Base-by-base conservation (phyloP, 768 basidiomycete species). In the Termitomyces sp. region DNA sequence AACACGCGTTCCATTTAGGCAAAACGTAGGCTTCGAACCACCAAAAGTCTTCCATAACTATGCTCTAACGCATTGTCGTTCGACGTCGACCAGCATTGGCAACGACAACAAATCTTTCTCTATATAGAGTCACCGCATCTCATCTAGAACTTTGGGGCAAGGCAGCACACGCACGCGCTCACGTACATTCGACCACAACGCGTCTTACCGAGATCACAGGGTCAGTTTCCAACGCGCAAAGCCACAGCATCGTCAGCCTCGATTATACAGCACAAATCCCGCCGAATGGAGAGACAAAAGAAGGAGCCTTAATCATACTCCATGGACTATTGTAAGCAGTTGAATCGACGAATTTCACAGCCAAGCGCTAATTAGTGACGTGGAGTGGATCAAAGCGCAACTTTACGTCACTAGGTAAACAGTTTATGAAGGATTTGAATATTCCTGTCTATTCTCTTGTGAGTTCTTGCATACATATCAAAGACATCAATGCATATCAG, bases 361-460 rank as follows among this genome's bases (percentile, higher is more conserved):
- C 13, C 22, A n/a, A 32, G 22, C 38, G 54, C 58, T 45, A 20
- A 53, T 51, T 44, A 32, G 33, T 28, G 20, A 13, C 26, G 26
- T 33, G 7, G 13, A 92, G 89, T 58, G 92, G 90, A 0, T 90
- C 86, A 42, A 92, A 93, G 66, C 84, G 92, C 58, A 94, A 94
- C 68, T 95, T 90, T 86, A 72, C 82, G 6, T 88, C 89, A 0
- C 76, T 94, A 14, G 80, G 87, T 1, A 91, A 88, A 63, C 79
- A 81, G 0, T 87, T 95, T 62, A 73, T 78, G 32, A 72, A 76
- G 44, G 80, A 82, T 33, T 72, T 91, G 3, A 71, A 76, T 12
- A 76, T 84, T 54, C 85, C 87, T 3, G 79, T 94, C 13, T 92
- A 91, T 65, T 73, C 84, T 13, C 69, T 94, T 36, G 91, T 66